These are phyloP conservation scores for Tanozyma kutaoensis DNA, from an alignment of 805 yeast species.

Conservation along the genomic window DNA sequence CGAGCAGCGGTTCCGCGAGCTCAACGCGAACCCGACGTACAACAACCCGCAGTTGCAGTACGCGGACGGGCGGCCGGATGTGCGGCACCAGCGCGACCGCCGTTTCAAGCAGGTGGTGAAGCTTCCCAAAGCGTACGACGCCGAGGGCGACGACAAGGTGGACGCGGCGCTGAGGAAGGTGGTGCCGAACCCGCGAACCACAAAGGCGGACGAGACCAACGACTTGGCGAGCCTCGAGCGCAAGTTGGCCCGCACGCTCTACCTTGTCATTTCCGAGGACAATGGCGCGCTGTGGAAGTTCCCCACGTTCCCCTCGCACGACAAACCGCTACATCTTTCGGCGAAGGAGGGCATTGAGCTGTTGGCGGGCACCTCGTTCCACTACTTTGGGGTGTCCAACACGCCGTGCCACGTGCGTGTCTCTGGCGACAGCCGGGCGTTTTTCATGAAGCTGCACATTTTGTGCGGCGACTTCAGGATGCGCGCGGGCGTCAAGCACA, in stretches of 20 bases:
- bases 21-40: constrained; percentile 64
- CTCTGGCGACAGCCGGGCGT: constrained; percentile 32
- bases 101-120: constrained; percentile 63
- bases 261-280: constrained; percentile 46
- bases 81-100: constrained; percentile 83
- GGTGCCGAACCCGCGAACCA: constrained; percentile 53
- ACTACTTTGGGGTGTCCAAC: constrained; percentile 84
- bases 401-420: constrained; percentile 64
- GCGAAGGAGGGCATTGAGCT: constrained; percentile 65
- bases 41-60: constrained; percentile 67
- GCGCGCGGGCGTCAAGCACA: constrained; percentile 33
- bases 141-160: constrained; percentile 2
- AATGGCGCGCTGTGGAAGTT: constrained; percentile 46
- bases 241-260: constrained; percentile 64
- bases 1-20: constrained; percentile 64
- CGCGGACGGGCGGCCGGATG: constrained; percentile 75
- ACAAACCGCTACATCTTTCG: constrained; percentile 45
- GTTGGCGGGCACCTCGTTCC: constrained; percentile 64
- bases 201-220: constrained; percentile 59
- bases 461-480: constrained; percentile 65
- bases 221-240: constrained; percentile 68
- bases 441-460: constrained; percentile 75
- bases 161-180: constrained; percentile 60
- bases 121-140: constrained; percentile 39
- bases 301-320: constrained; percentile 50